Base-by-base conservation (phyloP, 331 rosid genomes). In the Pyracantha coccinea region DNA sequence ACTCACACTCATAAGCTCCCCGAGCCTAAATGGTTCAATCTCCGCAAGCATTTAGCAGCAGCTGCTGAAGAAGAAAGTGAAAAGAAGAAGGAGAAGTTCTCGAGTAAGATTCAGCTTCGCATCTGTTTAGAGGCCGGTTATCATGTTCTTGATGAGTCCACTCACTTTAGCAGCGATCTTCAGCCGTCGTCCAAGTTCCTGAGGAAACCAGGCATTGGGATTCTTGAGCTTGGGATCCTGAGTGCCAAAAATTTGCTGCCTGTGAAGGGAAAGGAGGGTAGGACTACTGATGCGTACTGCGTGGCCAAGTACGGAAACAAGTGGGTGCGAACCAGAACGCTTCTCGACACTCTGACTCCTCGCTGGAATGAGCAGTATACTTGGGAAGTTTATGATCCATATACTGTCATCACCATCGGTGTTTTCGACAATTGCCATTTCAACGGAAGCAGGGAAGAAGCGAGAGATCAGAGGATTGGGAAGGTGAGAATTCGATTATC, bases 321-420 rank as follows among this genome's bases (percentile, higher is more conserved):
- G 77, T 95, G 99, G 99, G 81, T 90, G 59, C 85, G 99, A 75
- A 92, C 96, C 4, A 80, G 99, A 79, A 95, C 99, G 14, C 85
- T 92, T 29, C 92, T 95, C 0, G 83, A 92, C 74, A 92, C 93
- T 0, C 77, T 92, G 38, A 24, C 80, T 21, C 99, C 99, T 73
- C 83, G 89, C 4, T 95, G 99, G 99, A 95, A 95, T 31, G 99
- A 95, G 89, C 97, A 95, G 86, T 95, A 87, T 66, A 90, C 97
- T 2, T 95, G 97, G 99, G 97, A 95, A 32, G 99, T 95, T 44
- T 50, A 79, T 67, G 99, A 95, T 78, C 90, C 97, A 12, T 95
- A 90, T 61, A 95, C 99, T 35, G 98, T 92, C 19, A 84, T 95
- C 83, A 95, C 99, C 33, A 27, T 95, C 1, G 93, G 91, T 28